A percentile compares a stretch with the other conserved stretches of the same genome.
phyloP scores from a whole-genome alignment of 2,329 filamentous ascomycete species.

The Colletotrichum sp. region DNA sequence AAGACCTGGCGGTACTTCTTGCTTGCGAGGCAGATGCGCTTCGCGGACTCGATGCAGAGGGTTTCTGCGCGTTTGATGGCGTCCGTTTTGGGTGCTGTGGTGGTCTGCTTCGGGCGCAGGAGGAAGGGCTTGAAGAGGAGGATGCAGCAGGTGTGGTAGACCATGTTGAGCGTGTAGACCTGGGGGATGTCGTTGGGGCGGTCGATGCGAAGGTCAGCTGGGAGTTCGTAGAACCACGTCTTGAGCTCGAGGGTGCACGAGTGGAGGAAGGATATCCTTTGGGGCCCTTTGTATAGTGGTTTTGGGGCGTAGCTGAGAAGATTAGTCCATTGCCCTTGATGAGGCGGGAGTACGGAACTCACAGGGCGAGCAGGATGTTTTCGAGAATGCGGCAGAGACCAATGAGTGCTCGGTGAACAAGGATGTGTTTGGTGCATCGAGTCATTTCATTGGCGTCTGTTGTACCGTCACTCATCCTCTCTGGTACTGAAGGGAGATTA shows the following conservation, averaged over 20 bases:
- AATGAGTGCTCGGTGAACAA: constrained; percentile 30
- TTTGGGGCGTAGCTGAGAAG: constrained; percentile 33
- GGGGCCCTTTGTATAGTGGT: constrained; percentile 20
- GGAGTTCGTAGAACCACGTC: constrained; percentile 38
- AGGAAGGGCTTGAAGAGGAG: constrained; percentile 35
- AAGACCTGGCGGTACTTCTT: constrained; percentile 36
- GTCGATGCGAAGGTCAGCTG: constrained; percentile 32
- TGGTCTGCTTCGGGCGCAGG: not conserved
- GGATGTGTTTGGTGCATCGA: not conserved
- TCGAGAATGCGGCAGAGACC: constrained; percentile 33
- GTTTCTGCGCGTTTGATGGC: not conserved
- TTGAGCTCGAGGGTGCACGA: constrained; percentile 35
- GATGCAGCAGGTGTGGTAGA: constrained; percentile 36
- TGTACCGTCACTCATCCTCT: not conserved
- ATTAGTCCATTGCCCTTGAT: not conserved
- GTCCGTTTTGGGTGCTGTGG: not conserved
- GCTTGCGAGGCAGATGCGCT: constrained; percentile 27
- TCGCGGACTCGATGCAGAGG: constrained; percentile 27
- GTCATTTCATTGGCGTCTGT: not conserved
- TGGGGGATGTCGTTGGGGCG: constrained; percentile 28
- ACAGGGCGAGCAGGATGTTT: constrained; percentile 35
- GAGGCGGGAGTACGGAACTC: not conserved
- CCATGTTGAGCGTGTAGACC: constrained; percentile 36
- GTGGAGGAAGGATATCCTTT: constrained; percentile 32
- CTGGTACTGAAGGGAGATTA: constrained; percentile 25